Evolutionary conservation across 345 rosid genomes (phyloP), one percentile per base, ranked within the genome.

Genomic region (Ricinus communis): DNA sequence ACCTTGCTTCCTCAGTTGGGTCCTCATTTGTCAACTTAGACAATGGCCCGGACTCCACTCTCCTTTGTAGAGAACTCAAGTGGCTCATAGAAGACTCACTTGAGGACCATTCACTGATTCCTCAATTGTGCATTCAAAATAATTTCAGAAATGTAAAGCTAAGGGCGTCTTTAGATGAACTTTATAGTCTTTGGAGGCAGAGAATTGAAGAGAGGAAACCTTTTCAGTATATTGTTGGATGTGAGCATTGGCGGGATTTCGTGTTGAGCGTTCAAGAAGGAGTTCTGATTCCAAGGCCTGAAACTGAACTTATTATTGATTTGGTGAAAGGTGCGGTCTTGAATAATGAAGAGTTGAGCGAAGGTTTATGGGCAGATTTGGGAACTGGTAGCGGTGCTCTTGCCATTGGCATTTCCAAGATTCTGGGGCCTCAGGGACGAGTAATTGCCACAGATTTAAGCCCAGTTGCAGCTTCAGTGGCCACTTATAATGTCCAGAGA

Each of bases 331-430:
- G 84, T 68, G 77, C 63, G 27, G 77, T 88, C 3, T 71, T 70
- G 43, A 77, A 54, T 19, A 64, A 79, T 49, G 71, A 53, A 5
- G 74, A 52, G 36, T 75, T 83, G 72, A 72, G 71, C 65, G 80
- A 83, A 43, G 90, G 93, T 10, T 19, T 82, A 66, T 95, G 98
- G 98, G 99, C 82, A 0, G 99, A 92, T 84, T 75, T 92, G 65
- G 99, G 97, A 22, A 92, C 99, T 6, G 98, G 97, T 18, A 85
- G 87, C 50, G 99, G 97, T 25, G 98, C 99, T 14, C 77, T 95
- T 80, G 94, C 97, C 5, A 85, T 92, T 49, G 97, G 93, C 3
- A 77, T 88, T 78, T 91, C 84, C 14, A 82, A 72, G 82, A 67
- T 77, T 14, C 71, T 86, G 65, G 84, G 84, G 18, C 33, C 51